phyloP scores from a whole-genome alignment of 177 flowering plant genomes.

The Vitis hybrid region DNA sequence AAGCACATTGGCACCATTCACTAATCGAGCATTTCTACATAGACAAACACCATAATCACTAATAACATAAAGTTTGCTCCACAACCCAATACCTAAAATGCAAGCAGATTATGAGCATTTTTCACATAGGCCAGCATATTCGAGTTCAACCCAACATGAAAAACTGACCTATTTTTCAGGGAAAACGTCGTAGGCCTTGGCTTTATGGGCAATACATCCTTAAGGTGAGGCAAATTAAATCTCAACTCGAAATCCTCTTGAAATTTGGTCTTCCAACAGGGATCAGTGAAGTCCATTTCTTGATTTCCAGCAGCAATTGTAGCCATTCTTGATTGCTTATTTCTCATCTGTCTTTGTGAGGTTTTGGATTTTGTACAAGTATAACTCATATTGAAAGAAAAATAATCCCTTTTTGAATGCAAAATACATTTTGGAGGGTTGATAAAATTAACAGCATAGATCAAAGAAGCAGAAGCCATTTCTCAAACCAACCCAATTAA shows the following conservation, averaged over 20 bases:
- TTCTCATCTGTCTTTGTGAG: slow-evolving; percentile 3
- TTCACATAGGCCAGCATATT: too few relatives aligned
- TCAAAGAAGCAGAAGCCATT: slow-evolving; percentile 26
- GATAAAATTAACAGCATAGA: slow-evolving; percentile 13
- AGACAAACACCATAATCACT: slow-evolving; percentile 8
- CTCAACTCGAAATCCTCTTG: slow-evolving; percentile 36
- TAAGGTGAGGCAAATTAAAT: slow-evolving; percentile 39
- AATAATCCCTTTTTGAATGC: slow-evolving; percentile 8
- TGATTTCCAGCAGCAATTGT: slow-evolving; percentile 19
- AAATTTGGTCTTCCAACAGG: slow-evolving; percentile 30
- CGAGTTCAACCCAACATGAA: background rate
- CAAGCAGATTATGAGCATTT: background rate
- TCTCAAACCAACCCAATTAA: background rate
- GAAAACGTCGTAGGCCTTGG: slow-evolving; percentile 43
- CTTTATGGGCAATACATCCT: slow-evolving; percentile 31
- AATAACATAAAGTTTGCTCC: background rate
- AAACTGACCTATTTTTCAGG: slow-evolving; percentile 33
- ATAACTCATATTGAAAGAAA: slow-evolving; percentile 6
- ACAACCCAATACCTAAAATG: background rate
- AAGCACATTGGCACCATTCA: slow-evolving; percentile 19
- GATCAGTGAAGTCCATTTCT: slow-evolving; percentile 31
- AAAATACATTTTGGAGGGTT: slow-evolving; percentile 13
- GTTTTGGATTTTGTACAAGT: slow-evolving; percentile 6
- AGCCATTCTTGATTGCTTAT: background rate
- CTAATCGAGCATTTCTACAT: slow-evolving; percentile 25